phyloP scores from a whole-genome alignment of 2,329 filamentous ascomycete species.

The Colletotrichum liaoningense region DNA sequence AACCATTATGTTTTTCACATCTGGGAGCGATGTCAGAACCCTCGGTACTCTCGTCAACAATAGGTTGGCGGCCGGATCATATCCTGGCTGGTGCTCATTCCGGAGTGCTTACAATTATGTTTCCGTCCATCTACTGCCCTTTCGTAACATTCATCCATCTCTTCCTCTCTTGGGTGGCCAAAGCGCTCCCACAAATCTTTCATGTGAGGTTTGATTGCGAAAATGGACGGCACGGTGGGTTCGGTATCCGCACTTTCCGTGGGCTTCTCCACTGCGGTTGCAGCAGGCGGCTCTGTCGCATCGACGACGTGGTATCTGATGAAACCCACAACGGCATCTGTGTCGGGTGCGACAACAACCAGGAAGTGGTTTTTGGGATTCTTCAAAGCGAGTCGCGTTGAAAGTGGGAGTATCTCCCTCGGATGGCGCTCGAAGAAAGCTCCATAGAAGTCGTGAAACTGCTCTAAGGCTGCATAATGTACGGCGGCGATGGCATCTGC shows the following conservation, averaged over 20 bases:
- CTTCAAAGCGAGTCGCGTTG: conserved; percentile 20
- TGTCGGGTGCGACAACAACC: conserved; percentile 17
- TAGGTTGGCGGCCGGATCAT: neutral
- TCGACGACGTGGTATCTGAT: conserved; percentile 30
- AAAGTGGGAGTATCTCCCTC: conserved; percentile 18
- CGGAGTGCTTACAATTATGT: conserved; percentile 36
- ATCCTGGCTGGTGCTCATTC: neutral
- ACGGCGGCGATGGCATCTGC: conserved; percentile 28
- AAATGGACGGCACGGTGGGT: conserved; percentile 20
- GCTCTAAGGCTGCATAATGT: conserved; percentile 37
- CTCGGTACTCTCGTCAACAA: too few relatives aligned
- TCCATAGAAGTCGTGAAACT: conserved; percentile 38
- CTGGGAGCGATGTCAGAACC: conserved; percentile 19
- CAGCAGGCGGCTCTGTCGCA: neutral
- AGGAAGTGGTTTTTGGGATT: conserved; percentile 20
- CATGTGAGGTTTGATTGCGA: conserved; percentile 34
- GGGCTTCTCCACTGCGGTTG: neutral
- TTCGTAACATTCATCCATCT: conserved; percentile 39
- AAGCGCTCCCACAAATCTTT: conserved; percentile 40
- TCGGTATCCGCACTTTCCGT: neutral
- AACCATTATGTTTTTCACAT: conserved; percentile 40
- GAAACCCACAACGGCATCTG: conserved; percentile 31
- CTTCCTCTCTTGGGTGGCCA: conserved; percentile 24
- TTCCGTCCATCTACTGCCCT: conserved; percentile 31
- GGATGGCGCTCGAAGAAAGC: conserved; percentile 36